These are phyloP conservation scores for Trichoderma sp. DNA, from an alignment of 2,329 filamentous ascomycete genomes.

Conservation along the genomic window DNA sequence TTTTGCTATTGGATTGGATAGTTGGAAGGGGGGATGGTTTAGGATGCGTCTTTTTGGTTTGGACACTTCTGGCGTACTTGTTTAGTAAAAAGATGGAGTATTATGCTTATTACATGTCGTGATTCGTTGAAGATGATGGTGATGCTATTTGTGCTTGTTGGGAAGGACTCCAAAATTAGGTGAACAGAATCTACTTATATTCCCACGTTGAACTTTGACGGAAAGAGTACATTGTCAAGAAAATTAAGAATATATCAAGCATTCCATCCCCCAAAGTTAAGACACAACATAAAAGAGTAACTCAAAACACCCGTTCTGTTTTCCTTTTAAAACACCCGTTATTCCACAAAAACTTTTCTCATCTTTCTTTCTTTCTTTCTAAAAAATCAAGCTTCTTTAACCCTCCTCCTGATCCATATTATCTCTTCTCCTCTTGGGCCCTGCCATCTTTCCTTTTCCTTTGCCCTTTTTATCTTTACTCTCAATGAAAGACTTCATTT, in stretches of 20 bases:
- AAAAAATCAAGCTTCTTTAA: conserved; percentile 32
- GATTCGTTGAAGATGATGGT: background rate
- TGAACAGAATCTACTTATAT: background rate
- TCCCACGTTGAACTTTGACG: background rate
- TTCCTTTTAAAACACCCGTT: background rate
- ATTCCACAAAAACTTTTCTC: background rate
- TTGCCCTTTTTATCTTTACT: conserved; percentile 39
- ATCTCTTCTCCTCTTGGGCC: conserved; percentile 45
- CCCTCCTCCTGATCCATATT: conserved; percentile 76
- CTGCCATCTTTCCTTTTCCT: background rate
- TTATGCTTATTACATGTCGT: background rate
- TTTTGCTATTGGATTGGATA: background rate
- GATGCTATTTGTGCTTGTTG: background rate
- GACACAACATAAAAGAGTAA: background rate
- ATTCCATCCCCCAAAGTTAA: background rate
- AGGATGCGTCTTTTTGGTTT: background rate
- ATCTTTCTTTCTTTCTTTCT: background rate
- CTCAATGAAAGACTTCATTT: conserved; percentile 79
- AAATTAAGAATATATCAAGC: background rate
- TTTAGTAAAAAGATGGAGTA: background rate
- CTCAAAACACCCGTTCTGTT: conserved; percentile 2
- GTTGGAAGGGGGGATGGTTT: background rate
- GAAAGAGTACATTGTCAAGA: background rate
- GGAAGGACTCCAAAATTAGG: background rate
- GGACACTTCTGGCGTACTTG: background rate